Conservation (phyloP, 139 green algal species). For the Picochlorum sp. region DNA sequence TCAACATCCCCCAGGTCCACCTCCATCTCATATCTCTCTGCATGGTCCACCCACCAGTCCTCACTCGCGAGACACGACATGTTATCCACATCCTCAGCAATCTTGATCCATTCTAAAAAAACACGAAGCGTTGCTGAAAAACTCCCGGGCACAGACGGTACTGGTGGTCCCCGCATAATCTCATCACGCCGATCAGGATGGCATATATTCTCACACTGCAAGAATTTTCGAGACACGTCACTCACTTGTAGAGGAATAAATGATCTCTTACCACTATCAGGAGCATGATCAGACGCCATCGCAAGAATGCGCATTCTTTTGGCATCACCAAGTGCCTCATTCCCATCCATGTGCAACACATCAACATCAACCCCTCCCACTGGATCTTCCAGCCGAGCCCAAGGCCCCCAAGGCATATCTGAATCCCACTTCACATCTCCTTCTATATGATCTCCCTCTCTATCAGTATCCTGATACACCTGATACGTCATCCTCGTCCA, state of each 20-base stretch:
- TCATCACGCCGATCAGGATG: too few species aligned
- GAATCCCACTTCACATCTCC: conserved; percentile 44
- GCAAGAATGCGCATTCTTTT: background rate
- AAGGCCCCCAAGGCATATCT: conserved; percentile 48
- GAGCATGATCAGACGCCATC: conserved; percentile 10
- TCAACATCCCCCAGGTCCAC: conserved; percentile 3
- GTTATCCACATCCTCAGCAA: background rate
- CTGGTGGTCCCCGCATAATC: too few species aligned
- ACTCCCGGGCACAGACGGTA: background rate
- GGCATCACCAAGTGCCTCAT: background rate
- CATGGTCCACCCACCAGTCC: conserved; percentile 16
- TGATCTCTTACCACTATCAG: conserved; percentile 15
- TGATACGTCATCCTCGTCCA: conserved; percentile 5
- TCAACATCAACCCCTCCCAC: conserved; percentile 3
- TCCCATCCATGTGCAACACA: conserved; percentile 5
- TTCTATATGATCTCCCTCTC: background rate
- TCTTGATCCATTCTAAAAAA: background rate
- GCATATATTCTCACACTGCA: background rate
- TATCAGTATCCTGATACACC: conserved; percentile 16
- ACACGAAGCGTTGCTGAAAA: background rate
- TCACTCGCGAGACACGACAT: background rate
- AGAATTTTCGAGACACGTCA: background rate
- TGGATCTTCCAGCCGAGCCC: conserved; percentile 47
- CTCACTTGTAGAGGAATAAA: background rate
- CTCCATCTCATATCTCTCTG: conserved; percentile 20